Evolutionary conservation across 345 rosid species (phyloP).

Genomic region (Gossypium rotundifolium): DNA sequence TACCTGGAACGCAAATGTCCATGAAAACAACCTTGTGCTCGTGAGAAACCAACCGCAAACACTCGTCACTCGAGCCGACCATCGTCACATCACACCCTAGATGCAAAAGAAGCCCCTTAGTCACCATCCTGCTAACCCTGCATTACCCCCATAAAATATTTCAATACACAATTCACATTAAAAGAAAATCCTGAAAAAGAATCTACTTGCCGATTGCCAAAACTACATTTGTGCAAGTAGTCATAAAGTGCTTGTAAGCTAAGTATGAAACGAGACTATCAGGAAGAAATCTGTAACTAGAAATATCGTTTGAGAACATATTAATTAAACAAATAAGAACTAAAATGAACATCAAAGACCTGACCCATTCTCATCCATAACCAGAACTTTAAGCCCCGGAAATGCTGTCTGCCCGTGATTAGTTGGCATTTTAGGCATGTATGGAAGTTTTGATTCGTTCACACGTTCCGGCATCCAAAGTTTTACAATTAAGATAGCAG

Average conservation of each 20-base stretch:
- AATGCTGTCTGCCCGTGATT: conserved; percentile 49
- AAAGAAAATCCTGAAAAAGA: not conserved
- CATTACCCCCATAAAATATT: not conserved
- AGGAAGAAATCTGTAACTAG: not conserved
- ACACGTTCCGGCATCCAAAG: conserved; percentile 52
- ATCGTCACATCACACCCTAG: conserved; percentile 84
- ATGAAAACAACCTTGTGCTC: conserved; percentile 83
- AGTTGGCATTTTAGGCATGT: conserved; percentile 33
- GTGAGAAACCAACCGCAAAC: conserved; percentile 49
- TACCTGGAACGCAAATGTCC: conserved; percentile 50
- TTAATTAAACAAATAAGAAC: not conserved
- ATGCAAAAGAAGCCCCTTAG: conserved; percentile 74
- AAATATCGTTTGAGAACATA: not conserved
- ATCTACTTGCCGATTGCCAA: not conserved
- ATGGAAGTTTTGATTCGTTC: conserved; percentile 48
- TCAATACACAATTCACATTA: not conserved
- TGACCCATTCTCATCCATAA: conserved; percentile 88
- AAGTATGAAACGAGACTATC: not conserved
- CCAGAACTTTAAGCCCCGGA: conserved; percentile 87
- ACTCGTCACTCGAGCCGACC: conserved; percentile 68
- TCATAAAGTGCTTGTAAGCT: not conserved
- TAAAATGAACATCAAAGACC: conserved; percentile 18
- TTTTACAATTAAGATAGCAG: conserved; percentile 71
- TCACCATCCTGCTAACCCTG: conserved; percentile 87
- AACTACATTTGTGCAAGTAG: not conserved